Evolutionary conservation across 176 grass and related monocot genomes (phyloP), one percentile per base, ranked within the genome.

Genomic region (Bolboschoenus planiculmis): DNA sequence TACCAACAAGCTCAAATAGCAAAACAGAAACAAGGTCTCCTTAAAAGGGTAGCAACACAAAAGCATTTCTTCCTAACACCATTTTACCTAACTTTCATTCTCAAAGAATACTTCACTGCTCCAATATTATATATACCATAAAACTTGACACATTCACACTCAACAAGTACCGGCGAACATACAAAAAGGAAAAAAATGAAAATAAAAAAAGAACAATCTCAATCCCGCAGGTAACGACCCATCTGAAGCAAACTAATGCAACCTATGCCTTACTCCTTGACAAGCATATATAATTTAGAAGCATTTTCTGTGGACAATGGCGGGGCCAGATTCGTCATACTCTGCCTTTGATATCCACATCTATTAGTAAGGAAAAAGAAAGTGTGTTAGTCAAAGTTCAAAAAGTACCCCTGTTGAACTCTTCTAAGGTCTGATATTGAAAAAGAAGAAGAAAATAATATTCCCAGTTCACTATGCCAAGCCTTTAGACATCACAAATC

Each of bases 291-390:
- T 39, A 60, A 62, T 39, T 91, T 60, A 97, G 83, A 97, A 97
- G 78, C 93, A 97, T 78, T 97, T 97, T 83, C 86, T 90, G 87
- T 97, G 93, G 9, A 93, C 93, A 62, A 97, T 93, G 23, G 55
- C 11, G 13, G 93, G 93, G 58, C 91, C 93, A 4, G 91, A 62
- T 85, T 97, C 91, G 57, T 97, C 93, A 48, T 97, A 97, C 55
- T 97, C 93, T 16, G 78, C 91, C 91, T 91, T 97, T 61, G 91
- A 88, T 79, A 93, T 93, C 93, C 93, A 97, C 93, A 97, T 97
- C 91, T 97, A 78, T 62, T 44, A 65, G 14, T 13, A 51, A 50
- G 13, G 42, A 51, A 35, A 76, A 31, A 76, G 10, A 75, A 76
- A 20, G 11, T 4, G 0, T 51, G 44, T 76, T 48, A 31, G n/a